These are phyloP conservation scores for Chaetomium fimeti DNA, from an alignment of 495 filamentous ascomycete species.

Conservation along the genomic window DNA sequence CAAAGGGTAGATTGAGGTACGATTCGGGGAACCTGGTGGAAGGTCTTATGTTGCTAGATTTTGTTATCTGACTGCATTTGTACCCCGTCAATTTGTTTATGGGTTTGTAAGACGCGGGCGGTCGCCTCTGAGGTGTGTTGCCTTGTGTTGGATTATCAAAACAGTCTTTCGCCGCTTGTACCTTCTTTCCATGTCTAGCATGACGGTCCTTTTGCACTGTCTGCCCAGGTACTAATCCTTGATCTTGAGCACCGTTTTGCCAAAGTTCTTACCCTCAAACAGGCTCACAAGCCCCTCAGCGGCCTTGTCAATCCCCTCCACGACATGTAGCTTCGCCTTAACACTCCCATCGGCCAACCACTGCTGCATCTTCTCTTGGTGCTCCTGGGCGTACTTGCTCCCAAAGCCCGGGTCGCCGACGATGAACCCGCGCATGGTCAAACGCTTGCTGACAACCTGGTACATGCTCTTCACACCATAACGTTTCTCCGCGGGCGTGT, in stretches of 20 bases:
- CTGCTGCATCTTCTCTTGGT: constrained; percentile 75
- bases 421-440: constrained; percentile 73
- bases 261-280: constrained; percentile 84
- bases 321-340: constrained; percentile 67
- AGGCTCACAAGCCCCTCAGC: constrained; percentile 82
- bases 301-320: constrained; percentile 79
- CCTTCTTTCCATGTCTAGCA: too few species aligned
- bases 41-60: too few species aligned
- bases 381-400: constrained; percentile 67
- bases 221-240: constrained; percentile 40
- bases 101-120: too few species aligned
- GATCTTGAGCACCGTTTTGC: constrained; percentile 84
- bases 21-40: too few species aligned
- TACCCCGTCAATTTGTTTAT: too few species aligned
- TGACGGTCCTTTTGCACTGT: too few species aligned
- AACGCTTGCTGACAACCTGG: constrained; percentile 45
- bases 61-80: too few species aligned
- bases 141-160: too few species aligned
- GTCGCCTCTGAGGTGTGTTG: too few species aligned
- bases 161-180: too few species aligned
- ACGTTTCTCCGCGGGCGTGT: constrained; percentile 52
- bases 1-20: too few species aligned
- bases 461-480: constrained; percentile 71
- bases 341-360: constrained; percentile 84
- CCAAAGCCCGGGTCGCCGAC: constrained; percentile 62